Evolutionary conservation across 345 rosid species (phyloP), one percentile per base, ranked within the genome.

Genomic region (Bretschneidera sinensis): DNA sequence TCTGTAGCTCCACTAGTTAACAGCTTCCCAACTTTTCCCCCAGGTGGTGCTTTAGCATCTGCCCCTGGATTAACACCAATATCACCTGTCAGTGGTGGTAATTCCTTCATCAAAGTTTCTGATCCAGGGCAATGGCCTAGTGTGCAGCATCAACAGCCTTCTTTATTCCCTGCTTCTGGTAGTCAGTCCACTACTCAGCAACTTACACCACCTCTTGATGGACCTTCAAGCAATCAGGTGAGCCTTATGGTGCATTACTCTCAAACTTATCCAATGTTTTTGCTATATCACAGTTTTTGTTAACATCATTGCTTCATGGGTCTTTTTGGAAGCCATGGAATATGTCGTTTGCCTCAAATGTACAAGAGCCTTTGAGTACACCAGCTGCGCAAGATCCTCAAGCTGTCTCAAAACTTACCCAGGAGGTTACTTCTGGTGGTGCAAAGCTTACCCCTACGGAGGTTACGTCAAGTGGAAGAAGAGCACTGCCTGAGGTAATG

Each of bases 401-500:
- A 51, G 63, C 65, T 49, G 55, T 72, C 54, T 60, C 72, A 24
- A 65, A 66, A 43, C 64, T 75, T 34, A 52, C 51, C 50, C 72
- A 72, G 43, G 84, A 61, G 39, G 68, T 52, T 9, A 58, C 71
- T 63, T 68, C 78, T 47, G 56, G 59, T 19, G 73, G 75, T 61
- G 62, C 58, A 57, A 85, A 74, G 43, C 71, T 73, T 62, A 51
- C 79, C 18, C 9, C 78, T 18, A 51, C 21, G 20, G 95, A 88
- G 56, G 74, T 64, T 23, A 79, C 78, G 73, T 64, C 79, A 61
- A 63, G 62, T 25, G 86, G 85, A 72, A 90, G 95, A 79, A 72
- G 59, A 67, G 95, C 79, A 79, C 72, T 91, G 73, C 91, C 99
- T 57, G 81, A 49, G 88, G 97, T 94, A 85, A 71, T 62, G 16